Evolutionary conservation across 2,329 filamentous ascomycete genomes (phyloP), one percentile per base, ranked within the genome.

Genomic region (Emydomyces testavorans): DNA sequence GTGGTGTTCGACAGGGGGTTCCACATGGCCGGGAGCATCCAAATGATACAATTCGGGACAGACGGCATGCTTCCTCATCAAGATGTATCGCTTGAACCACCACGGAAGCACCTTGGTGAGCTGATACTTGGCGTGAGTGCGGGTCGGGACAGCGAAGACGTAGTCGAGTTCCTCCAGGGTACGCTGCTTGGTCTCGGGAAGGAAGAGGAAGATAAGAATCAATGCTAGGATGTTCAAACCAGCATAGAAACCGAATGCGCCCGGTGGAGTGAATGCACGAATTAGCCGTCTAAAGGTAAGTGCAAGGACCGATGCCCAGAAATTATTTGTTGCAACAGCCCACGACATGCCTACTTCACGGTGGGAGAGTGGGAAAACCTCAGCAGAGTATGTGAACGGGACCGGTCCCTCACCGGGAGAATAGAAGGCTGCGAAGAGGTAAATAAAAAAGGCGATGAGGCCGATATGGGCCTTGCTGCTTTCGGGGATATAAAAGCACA

Each of bases 341-440:
- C 65, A 60, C 56, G 67, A 54, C 71, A 73, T 62, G 58, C 74
- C 63, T 54, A 76, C 50, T 61, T 75, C 73, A 45, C 74, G 67
- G 55, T 77, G 74, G 1, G 73, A 76, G 4, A 77, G 62, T 0
- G 74, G 74, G 54, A 77, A 77, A 0, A 72, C 70, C 51, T 77
- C 74, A 0, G 74, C 72, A 36, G 71, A 73, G 57, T 77, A 77
- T 18, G 72, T 67, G 53, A 65, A 70, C 4, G 71, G 69, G 1
- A 73, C 70, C 1, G 69, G 68, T 0, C 79, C 81, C 63, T 85
- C 81, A 2, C 74, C 78, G 0, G 77, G 76, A 0, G 76, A 79
- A 64, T 81, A 81, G 58, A 79, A 79, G 8, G 76, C 76, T 1
- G 73, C 76, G 53, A 83, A 84, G 13, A 83, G 60, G 63, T 78